These are phyloP conservation scores for Blepharisma japonicum DNA, from an alignment of 73 alveolate species.

Conservation along the genomic window DNA sequence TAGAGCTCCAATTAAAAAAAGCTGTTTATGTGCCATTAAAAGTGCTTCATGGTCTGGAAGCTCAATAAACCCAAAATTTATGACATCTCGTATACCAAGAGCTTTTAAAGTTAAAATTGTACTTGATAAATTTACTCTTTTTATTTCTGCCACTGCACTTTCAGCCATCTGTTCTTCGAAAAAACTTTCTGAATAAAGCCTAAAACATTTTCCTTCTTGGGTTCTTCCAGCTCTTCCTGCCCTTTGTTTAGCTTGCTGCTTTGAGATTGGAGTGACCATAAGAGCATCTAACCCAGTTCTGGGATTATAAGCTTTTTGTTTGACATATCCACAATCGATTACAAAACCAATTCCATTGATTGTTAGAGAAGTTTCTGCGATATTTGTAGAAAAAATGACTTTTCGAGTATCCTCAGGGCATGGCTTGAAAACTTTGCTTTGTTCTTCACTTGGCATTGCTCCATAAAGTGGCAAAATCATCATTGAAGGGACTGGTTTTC, in stretches of 20 bases:
- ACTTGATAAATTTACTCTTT: conserved; percentile 69
- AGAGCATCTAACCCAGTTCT: conserved; percentile 92
- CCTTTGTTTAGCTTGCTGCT: conserved; percentile 89
- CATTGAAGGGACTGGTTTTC: conserved; percentile 62
- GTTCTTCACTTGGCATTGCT: conserved; percentile 67
- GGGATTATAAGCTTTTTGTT: conserved; percentile 86
- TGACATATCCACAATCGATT: conserved; percentile 92
- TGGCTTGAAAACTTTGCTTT: conserved; percentile 72
- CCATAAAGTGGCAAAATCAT: conserved; percentile 50
- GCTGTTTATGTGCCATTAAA: conserved; percentile 69
- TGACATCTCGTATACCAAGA: conserved; percentile 86
- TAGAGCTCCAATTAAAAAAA: conserved; percentile 80
- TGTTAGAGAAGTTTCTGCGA: conserved; percentile 96
- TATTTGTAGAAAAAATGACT: conserved; percentile 91
- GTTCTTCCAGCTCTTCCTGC: conserved; percentile 99
- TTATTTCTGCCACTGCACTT: conserved; percentile 95
- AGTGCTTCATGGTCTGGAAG: conserved; percentile 75
- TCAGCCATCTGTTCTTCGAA: conserved; percentile 84
- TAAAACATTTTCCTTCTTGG: conserved; percentile 87
- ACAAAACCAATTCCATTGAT: conserved; percentile 95
- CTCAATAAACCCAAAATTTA: conserved; percentile 88
- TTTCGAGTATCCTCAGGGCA: conserved; percentile 90
- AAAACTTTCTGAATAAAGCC: conserved; percentile 86
- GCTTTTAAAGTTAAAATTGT: conserved; percentile 41
- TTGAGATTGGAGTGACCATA: conserved; percentile 80